Evolutionary conservation across 2,329 filamentous ascomycete species (phyloP).

Genomic region (Calonectria pseudoturangicola): DNA sequence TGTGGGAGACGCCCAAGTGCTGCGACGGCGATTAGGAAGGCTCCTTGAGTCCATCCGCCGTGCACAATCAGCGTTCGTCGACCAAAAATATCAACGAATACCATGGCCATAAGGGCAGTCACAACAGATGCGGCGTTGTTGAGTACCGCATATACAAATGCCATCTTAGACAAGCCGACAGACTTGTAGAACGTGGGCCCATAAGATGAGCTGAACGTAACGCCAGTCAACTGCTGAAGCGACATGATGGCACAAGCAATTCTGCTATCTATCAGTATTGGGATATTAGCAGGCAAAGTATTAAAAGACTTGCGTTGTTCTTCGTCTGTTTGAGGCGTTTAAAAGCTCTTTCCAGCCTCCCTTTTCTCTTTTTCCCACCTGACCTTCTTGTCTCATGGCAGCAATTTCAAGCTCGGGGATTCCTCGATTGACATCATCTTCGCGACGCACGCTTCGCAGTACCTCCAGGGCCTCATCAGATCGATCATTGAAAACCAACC

Average conservation of each 20-base stretch:
- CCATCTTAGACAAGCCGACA: background rate
- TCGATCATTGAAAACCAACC: constrained; percentile 20
- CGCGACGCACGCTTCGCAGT: background rate
- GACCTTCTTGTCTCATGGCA: constrained; percentile 15
- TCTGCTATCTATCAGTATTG: background rate
- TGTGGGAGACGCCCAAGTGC: background rate
- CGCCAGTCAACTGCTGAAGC: constrained; percentile 7
- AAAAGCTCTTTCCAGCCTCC: constrained; percentile 11
- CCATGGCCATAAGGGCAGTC: constrained; percentile 12
- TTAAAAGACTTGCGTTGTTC: background rate
- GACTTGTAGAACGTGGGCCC: constrained; percentile 15
- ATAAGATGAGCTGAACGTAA: constrained; percentile 17
- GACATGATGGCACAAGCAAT: constrained; percentile 16
- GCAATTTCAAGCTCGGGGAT: constrained; percentile 6
- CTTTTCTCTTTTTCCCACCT: background rate
- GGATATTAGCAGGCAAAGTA: background rate
- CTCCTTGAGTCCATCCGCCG: constrained; percentile 15
- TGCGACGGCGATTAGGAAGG: background rate
- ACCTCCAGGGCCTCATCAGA: background rate
- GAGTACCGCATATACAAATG: constrained; percentile 1
- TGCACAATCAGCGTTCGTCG: background rate
- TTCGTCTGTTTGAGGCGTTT: constrained; percentile 1
- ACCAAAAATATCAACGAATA: constrained; percentile 3
- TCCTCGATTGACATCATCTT: background rate
- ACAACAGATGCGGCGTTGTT: constrained; percentile 1